Evolutionary conservation across 176 grass and related monocot species (phyloP).

Genomic region (Elymus sibiricus): DNA sequence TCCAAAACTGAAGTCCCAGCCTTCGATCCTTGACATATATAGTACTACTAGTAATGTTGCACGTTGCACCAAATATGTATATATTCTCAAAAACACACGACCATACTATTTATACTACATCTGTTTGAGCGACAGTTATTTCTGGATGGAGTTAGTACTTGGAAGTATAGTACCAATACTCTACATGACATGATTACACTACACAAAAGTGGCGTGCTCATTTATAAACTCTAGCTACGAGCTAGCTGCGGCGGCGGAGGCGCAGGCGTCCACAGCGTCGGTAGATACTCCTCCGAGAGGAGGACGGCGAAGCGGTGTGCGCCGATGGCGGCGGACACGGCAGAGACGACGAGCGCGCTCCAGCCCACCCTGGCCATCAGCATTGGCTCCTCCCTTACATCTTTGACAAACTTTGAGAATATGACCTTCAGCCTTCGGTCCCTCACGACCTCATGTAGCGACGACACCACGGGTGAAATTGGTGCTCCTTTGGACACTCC

Average conservation of each 20-base stretch:
- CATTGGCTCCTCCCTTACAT: conserved; percentile 40
- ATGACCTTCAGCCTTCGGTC: conserved; percentile 66
- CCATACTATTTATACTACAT: too few species aligned
- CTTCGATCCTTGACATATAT: conserved; percentile 46
- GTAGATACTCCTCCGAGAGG: conserved; percentile 27
- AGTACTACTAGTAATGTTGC: too few species aligned
- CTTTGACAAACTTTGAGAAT: conserved; percentile 52
- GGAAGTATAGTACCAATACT: too few species aligned
- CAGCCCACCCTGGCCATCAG: conserved; percentile 48
- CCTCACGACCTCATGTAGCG: conserved; percentile 13
- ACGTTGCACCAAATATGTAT: too few species aligned
- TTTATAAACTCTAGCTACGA: conserved; percentile 11
- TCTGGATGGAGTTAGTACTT: too few species aligned
- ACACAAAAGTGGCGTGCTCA: too few species aligned
- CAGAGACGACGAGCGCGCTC: conserved; percentile 19
- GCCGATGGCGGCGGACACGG: conserved; percentile 30
- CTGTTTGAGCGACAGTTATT: too few species aligned
- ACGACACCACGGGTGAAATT: background rate
- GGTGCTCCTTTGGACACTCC: conserved; percentile 3
- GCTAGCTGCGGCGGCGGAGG: background rate
- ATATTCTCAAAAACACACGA: too few species aligned
- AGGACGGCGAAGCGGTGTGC: conserved; percentile 42
- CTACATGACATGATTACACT: too few species aligned
- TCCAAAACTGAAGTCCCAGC: conserved; percentile 36
- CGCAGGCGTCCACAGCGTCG: background rate